Evolutionary conservation across 108 stramenopile species (phyloP), one percentile per base, ranked within the genome.

Genomic region (Skeletonema potamos): DNA sequence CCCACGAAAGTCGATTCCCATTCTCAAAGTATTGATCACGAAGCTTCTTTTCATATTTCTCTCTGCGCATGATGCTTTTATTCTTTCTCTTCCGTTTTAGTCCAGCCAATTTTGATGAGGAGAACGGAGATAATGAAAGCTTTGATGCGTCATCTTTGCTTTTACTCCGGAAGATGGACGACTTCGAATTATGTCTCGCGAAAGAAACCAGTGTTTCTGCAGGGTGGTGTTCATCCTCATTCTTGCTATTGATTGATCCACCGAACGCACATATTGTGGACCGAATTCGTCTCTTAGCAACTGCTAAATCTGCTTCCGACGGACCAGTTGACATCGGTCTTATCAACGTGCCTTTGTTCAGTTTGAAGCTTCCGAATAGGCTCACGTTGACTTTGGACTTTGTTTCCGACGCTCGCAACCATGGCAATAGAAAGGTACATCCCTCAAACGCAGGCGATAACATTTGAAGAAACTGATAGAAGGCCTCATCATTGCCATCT

Each of bases 1-100:
- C 92, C 92, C 92, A 93, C 6, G 92, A 93, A 29, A 93, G 72
- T 17, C 87, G 79, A 70, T 79, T 84, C 27, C 90, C 88, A 74
- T 91, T 86, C 73, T 93, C 92, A 48, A 88, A 93, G 72, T 89
- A 93, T 65, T 86, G 86, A 33, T 79, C 65, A 26, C 84, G 80
- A 34, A 88, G 44, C 54, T 72, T 75, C 51, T 87, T 80, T 37
- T 86, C 86, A 70, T 91, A 93, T 59, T 76, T 84, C 30, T 70
- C 29, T 32, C 63, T 51, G 0, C 64, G 44, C 1, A 30, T 17
- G 6, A 34, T n/a, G 7, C 56, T 30, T 28, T 41, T 60, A 30
- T 29, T 61, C 18, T 30, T 60, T 30, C 26, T 24, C 58, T 24
- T 73, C 13, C 68, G 58, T 15, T 28, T 26, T 8, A 27, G 11